Evolutionary conservation across 2,329 filamentous ascomycete species (phyloP), one percentile per base, ranked within the genome.

Genomic region (Diaporthe citrichinensis): DNA sequence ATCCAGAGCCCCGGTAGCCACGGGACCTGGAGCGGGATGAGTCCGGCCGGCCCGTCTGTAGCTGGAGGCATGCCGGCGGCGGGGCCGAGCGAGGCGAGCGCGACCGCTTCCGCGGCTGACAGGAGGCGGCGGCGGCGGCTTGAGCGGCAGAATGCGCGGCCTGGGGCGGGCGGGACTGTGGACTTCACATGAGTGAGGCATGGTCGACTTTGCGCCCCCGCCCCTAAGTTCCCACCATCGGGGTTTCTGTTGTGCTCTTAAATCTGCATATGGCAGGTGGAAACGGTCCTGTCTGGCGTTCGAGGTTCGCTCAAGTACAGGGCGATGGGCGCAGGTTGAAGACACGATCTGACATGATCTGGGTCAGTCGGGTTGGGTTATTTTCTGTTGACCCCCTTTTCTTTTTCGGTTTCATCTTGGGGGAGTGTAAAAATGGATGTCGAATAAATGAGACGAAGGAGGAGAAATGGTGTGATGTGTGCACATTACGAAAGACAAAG

Each of bases 81-180:
- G 1, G 85, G 84, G 71, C 86, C 82, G n/a, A 84, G 82, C 9
- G 79, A 81, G n/a, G 83, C 82, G 57, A 83, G 80, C 62, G 81
- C 80, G 12, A 80, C 82, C 14, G 82, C 80, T 14, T 85, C 85
- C 36, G 83, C 84, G 57, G 86, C 87, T 39, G 89, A 89, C 7
- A 88, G 92, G 74, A 88, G 91, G 77, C 81, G 89, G 78, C 84
- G 91, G 80, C 87, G 91, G 79, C 85, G 91, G 78, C 81, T 88
- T 76, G 91, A 93, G 82, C 85, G 91, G 78, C 82, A 84, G 82
- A 83, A 86, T 78, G 78, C 85, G 79, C 82, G 85, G 41, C 81
- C 74, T 82, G 61, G 84, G 82, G 58, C 79, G 80, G 83, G 80
- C 59, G 78, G 67, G 14, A 77, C 77, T 44, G 78, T 81, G 4